Evolutionary conservation across 441 rosid species (phyloP), one percentile per base, ranked within the genome.

Genomic region (Jatropha podagrica): DNA sequence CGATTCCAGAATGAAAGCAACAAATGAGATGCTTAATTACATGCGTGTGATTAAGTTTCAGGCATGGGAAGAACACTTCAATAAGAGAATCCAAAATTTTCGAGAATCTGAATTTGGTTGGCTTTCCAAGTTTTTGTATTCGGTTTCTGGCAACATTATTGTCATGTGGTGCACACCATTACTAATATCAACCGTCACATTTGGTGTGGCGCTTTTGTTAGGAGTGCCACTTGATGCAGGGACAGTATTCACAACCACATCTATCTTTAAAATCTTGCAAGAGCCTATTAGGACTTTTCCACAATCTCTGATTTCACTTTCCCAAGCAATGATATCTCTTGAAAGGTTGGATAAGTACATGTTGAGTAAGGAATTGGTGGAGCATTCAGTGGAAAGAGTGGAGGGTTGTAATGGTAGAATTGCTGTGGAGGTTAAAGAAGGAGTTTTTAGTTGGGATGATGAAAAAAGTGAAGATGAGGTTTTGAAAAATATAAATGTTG

Each of bases 1-100:
- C 0, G 98, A 95, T 81, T 88, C 81, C 27, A 86, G 98, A 74
- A 95, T 95, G 97, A 92, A 95, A 80, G 98, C 97, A 3, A 91
- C 92, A 2, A 95, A 95, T 51, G 98, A 95, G 83, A 90, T 95
- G 97, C 97, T 95, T 18, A 95, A 90, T 62, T 90, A 89, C 81
- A 90, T 95, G 97, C 85, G 97, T 5, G 97, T 95, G 80, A 95
- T 95, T 60, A 95, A 95, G 85, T 92, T 95, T 81, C 98, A 95
- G 74, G 98, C 97, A 18, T 95, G 98, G 97, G 98, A 95, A 80
- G 86, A 89, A 48, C 97, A 95, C 82, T 91, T 92, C 81, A 90
- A 91, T 69, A 85, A 90, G 81, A 87, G 90, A 86, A 92, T 95
- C 67, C 86, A 83, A 4, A 76, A 83, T 51, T 90, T 89, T 72